These are phyloP conservation scores for Mycena vulgaris DNA, from an alignment of 768 basidiomycete species.

Conservation along the genomic window DNA sequence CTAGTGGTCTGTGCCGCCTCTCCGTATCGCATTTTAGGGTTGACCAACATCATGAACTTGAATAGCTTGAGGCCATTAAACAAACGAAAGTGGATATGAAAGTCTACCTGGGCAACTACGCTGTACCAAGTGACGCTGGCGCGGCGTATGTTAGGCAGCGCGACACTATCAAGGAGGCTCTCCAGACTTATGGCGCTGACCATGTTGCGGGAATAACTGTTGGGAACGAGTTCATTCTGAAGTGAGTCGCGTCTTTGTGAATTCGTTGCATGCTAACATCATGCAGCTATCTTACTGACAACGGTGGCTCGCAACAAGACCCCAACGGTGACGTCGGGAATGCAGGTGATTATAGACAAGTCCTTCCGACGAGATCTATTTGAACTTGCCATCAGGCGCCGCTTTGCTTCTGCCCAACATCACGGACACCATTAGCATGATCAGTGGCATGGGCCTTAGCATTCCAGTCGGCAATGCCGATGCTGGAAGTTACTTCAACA, in stretches of 20 bases:
- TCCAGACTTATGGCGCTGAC: slow-evolving; percentile 83
- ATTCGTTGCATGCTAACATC: not conserved
- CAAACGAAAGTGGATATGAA: slow-evolving; percentile 90
- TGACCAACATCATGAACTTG: not conserved
- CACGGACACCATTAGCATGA: slow-evolving; percentile 72
- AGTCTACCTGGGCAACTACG: slow-evolving; percentile 85
- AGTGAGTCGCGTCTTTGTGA: slow-evolving; percentile 58
- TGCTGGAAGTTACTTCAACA: slow-evolving; percentile 91
- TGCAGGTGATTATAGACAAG: slow-evolving; percentile 34
- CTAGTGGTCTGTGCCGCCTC: slow-evolving; percentile 68
- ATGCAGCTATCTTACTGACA: slow-evolving; percentile 70
- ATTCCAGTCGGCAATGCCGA: slow-evolving; percentile 89
- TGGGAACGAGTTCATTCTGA: slow-evolving; percentile 92
- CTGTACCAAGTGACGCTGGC: slow-evolving; percentile 70
- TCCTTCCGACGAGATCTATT: not conserved
- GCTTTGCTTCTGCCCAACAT: slow-evolving; percentile 76
- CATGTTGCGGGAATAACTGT: slow-evolving; percentile 89
- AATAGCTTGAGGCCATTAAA: slow-evolving; percentile 87
- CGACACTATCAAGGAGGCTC: slow-evolving; percentile 73
- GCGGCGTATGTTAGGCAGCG: slow-evolving; percentile 83
- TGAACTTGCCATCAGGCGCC: slow-evolving; percentile 59
- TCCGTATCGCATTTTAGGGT: not conserved
- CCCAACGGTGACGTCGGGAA: slow-evolving; percentile 76
- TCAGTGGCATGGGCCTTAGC: slow-evolving; percentile 67
- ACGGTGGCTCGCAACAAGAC: slow-evolving; percentile 68